Evolutionary conservation across 176 grass and related monocot genomes (phyloP).

Genomic region (Avena insularis): DNA sequence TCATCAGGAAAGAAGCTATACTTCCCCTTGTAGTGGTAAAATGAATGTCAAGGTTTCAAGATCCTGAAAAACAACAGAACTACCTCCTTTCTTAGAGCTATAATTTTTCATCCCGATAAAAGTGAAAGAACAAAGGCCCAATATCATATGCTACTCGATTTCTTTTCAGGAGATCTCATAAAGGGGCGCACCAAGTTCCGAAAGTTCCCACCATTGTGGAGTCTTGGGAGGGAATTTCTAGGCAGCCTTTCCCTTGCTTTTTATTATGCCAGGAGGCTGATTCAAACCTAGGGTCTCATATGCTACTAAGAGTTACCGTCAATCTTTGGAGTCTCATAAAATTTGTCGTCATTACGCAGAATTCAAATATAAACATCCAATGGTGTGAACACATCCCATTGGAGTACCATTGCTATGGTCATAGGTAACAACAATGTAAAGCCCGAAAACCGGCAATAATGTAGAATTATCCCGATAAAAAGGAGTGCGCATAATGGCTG

Average conservation of each 20-base stretch:
- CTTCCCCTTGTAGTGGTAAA: background rate
- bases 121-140: background rate
- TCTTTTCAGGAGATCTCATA: background rate
- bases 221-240: no score
- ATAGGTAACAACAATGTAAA: background rate
- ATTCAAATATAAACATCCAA: background rate
- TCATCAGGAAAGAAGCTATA: background rate
- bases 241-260: no score
- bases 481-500: background rate
- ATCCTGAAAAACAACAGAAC: background rate
- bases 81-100: background rate
- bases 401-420: background rate
- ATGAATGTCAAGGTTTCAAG: background rate
- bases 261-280: no score
- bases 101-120: conserved; percentile 3
- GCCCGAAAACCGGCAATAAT: background rate
- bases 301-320: background rate
- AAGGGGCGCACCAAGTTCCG: no score
- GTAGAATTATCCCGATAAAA: background rate
- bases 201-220: no score
- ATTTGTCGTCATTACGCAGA: background rate
- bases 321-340: background rate
- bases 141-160: background rate
- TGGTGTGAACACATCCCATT: background rate
- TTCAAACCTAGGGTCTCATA: no score